Conservation (phyloP, 2,329 filamentous ascomycete species). For the Chaetomium olivaceum region DNA sequence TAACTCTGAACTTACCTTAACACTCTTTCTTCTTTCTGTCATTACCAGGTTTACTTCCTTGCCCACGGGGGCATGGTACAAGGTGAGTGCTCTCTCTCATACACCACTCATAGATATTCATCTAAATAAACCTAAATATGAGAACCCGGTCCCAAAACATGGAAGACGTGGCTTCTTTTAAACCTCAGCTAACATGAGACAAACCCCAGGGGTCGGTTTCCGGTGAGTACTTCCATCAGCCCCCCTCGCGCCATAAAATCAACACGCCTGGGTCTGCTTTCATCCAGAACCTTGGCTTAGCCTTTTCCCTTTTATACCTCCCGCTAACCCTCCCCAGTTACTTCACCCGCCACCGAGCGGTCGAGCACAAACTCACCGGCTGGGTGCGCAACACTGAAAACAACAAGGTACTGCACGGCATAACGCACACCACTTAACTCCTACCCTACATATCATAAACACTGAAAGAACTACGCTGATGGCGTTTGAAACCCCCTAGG, state of each 20-base stretch:
- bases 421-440: neutral
- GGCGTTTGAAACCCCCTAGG: slow-evolving; percentile 51
- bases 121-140: neutral
- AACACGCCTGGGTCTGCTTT: no score
- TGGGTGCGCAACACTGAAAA: slow-evolving; percentile 63
- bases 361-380: slow-evolving; percentile 54
- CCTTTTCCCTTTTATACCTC: neutral
- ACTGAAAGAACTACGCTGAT: neutral
- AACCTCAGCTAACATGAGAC: slow-evolving; percentile 1
- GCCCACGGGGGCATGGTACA: slow-evolving; percentile 68
- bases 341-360: slow-evolving; percentile 56
- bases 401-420: slow-evolving; percentile 48
- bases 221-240: slow-evolving; percentile 49
- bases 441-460: neutral
- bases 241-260: no score
- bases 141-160: neutral
- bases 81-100: slow-evolving; percentile 48
- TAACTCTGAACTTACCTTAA: neutral
- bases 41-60: slow-evolving; percentile 55
- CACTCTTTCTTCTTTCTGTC: neutral
- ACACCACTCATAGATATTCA: neutral
- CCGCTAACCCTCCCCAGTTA: slow-evolving; percentile 41
- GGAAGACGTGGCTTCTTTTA: neutral
- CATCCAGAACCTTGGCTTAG: no score
- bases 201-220: slow-evolving; percentile 54